These are phyloP conservation scores for Peronospora farinosa DNA, from an alignment of 352 stramenopile genomes.

Conservation along the genomic window DNA sequence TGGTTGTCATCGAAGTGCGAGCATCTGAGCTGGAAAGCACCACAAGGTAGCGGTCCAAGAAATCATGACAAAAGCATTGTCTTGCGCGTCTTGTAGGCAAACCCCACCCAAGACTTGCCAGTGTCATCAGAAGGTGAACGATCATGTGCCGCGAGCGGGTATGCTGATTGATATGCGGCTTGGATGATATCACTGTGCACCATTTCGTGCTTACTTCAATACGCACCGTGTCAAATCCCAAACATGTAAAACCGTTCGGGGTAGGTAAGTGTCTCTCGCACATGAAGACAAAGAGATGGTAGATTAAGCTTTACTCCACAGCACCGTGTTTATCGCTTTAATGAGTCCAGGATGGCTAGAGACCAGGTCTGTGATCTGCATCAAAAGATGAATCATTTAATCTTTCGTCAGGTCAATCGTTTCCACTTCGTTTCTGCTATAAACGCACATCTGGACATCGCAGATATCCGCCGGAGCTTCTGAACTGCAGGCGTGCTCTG, in stretches of 20 bases:
- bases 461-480: not conserved
- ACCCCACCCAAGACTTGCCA: conserved; percentile 3
- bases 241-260: conserved; percentile 29
- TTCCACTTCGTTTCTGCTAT: conserved; percentile 2
- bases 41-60: conserved; percentile 27
- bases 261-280: conserved; percentile 37
- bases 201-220: conserved; percentile 52
- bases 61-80: not conserved
- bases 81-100: conserved; percentile 11
- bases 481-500: not conserved
- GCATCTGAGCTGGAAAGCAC: conserved; percentile 31
- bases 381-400: conserved; percentile 4
- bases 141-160: conserved; percentile 32
- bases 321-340: conserved; percentile 25
- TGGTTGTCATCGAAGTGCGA: conserved; percentile 40
- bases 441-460: not conserved
- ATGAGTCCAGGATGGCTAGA: conserved; percentile 15
- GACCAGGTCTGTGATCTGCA: not conserved
- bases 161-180: conserved; percentile 55
- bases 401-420: conserved; percentile 27
- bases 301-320: too few species aligned
- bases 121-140: conserved; percentile 35
- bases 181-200: conserved; percentile 57
- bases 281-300: conserved; percentile 11
- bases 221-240: conserved; percentile 36